Evolutionary conservation across 2,329 filamentous ascomycete genomes (phyloP).

Genomic region (Colletotrichum incanum): DNA sequence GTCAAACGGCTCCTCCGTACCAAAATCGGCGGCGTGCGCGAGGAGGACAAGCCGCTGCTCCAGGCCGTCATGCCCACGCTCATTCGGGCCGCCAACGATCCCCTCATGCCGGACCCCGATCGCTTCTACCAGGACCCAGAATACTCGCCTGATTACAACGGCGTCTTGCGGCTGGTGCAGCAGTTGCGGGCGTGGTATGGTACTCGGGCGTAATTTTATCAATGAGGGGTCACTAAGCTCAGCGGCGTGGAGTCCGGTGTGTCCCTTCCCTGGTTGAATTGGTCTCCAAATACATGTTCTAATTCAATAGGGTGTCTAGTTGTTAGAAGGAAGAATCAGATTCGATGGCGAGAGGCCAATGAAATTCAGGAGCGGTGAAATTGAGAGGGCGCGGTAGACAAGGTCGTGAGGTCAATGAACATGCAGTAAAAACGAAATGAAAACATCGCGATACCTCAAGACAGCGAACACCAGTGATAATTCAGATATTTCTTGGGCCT

Average conservation of each 20-base stretch:
- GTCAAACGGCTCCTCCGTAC: background rate
- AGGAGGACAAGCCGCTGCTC: slow-evolving; percentile 1
- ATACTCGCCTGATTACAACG: background rate
- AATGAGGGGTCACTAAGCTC: background rate
- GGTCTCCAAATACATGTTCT: background rate
- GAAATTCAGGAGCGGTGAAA: too few species aligned
- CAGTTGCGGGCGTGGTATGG: slow-evolving; percentile 14
- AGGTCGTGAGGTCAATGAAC: background rate
- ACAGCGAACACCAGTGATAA: background rate
- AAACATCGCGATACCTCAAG: background rate
- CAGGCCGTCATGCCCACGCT: slow-evolving; percentile 2
- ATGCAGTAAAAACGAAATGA: background rate
- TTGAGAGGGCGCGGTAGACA: background rate
- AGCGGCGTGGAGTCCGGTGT: too few species aligned
- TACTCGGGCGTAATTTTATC: too few species aligned
- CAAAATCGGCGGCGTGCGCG: background rate
- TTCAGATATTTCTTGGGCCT: fast-evolving
- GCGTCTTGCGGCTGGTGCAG: background rate
- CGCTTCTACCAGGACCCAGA: slow-evolving; percentile 6
- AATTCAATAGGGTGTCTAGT: background rate
- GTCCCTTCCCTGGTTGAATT: background rate
- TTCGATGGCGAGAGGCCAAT: background rate
- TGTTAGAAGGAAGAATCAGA: background rate
- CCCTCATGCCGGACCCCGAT: slow-evolving; percentile 15
- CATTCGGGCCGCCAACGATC: slow-evolving; percentile 9